These are phyloP conservation scores for Brassica juncea DNA, from an alignment of 345 rosid genomes.

Conservation along the genomic window DNA sequence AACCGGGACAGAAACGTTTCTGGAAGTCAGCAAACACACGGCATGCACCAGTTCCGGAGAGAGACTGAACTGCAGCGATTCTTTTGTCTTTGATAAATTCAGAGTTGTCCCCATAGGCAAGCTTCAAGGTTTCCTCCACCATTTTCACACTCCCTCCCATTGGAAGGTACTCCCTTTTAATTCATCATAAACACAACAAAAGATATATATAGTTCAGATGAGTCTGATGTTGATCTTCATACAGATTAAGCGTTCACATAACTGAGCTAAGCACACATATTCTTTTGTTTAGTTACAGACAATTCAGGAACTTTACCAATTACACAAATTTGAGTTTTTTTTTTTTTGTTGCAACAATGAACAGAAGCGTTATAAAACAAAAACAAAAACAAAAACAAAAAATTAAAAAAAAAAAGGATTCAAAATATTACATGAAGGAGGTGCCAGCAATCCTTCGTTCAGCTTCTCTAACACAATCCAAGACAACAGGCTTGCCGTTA, in stretches of 20 bases:
- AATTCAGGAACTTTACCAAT: conserved; percentile 10
- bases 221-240: conserved; percentile 7
- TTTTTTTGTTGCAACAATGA: neutral
- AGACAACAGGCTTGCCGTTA: conserved; percentile 89
- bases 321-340: too few relatives aligned
- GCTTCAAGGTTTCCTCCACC: conserved; percentile 87
- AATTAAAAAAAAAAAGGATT: neutral
- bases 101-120: conserved; percentile 89
- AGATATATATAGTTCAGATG: conserved; percentile 8
- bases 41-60: conserved; percentile 97
- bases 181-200: neutral
- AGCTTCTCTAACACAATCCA: conserved; percentile 90
- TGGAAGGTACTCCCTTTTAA: conserved; percentile 89
- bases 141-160: conserved; percentile 96
- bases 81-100: conserved; percentile 77
- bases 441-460: conserved; percentile 81
- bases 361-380: neutral
- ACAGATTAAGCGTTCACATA: neutral
- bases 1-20: conserved; percentile 75
- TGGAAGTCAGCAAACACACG: conserved; percentile 94
- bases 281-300: conserved; percentile 1
- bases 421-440: conserved; percentile 61
- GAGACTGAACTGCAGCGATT: conserved; percentile 87
- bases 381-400: too few relatives aligned
- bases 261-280: neutral